Base-by-base conservation (phyloP, 2,329 filamentous ascomycete species). In the Alternaria alternata region DNA sequence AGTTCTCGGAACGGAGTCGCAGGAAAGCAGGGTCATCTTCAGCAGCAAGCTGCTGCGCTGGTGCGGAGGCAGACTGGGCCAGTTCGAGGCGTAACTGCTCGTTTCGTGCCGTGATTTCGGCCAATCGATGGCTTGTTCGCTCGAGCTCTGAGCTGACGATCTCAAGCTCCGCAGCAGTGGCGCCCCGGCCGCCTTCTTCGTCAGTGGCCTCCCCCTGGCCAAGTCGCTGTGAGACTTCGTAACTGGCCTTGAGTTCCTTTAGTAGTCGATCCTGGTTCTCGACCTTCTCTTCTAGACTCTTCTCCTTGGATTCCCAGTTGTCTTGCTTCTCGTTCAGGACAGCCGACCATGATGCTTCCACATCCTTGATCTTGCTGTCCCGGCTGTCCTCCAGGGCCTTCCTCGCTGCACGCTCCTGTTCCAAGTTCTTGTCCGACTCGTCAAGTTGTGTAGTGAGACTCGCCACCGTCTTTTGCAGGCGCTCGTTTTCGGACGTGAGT, bases 251-350 rank as follows among this genome's bases (percentile, higher is more conserved):
- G 75, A 98, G 88, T 78, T 99, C 96, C 74, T 91, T 97, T 68
- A 99, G 81, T 39, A 99, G 81, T 7, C 93, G 89, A 49, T 99
- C 95, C 75, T 99, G 94, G 70, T 91, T 96, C 78, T 97, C 94
- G 3, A 96, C 85, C 80, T 97, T 98, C 70, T 98, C 94, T 73
- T 97, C 93, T 61, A 97, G 80, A 28, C 87, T 89, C 81, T 91
- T 92, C 81, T 99, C 95, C 76, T 96, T 97, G 8, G 94, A 89
- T 54, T 91, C 89, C 95, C 95, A 99, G 75, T 99, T 99, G 77
- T 94, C 93, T 71, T 92, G 91, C 81, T 97, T 97, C 83, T 99
- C 95, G 57, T 91, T 89, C 51, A 99, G 78, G 5, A 97, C 94
- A 24, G 92, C 93, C 12, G 88, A 87, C 94, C 95, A 99, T 3